Conservation (phyloP, 2,329 filamentous ascomycete species). For the Fusarium penzigii region DNA sequence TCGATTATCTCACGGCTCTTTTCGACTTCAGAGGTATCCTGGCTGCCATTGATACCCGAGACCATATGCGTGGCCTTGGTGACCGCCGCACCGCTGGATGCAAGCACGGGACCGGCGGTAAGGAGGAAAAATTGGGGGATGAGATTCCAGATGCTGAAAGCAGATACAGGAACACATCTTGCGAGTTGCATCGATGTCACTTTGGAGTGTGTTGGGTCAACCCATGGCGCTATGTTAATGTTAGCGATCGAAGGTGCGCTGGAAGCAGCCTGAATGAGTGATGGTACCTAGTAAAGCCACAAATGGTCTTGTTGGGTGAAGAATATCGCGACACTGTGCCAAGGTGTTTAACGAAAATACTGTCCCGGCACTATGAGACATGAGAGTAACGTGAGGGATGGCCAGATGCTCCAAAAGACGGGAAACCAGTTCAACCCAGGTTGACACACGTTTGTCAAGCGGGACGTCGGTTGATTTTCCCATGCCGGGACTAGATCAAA, state of each 20-base stretch:
- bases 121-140: conserved; percentile 12
- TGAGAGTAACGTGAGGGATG: conserved; percentile 33
- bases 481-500: conserved; percentile 28
- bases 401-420: conserved; percentile 35
- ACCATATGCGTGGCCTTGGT: conserved; percentile 7
- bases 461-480: conserved; percentile 23
- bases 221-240: conserved; percentile 9
- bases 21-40: conserved; percentile 3
- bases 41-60: neutral
- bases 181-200: conserved; percentile 3
- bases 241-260: neutral
- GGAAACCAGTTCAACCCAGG: conserved; percentile 33
- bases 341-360: conserved; percentile 34
- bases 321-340: conserved; percentile 26
- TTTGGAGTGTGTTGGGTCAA: conserved; percentile 5
- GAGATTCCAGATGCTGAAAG: conserved; percentile 13
- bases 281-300: conserved; percentile 20
- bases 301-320: conserved; percentile 25
- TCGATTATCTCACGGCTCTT: conserved; percentile 6
- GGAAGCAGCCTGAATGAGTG: neutral
- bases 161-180: conserved; percentile 7
- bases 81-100: conserved; percentile 9
- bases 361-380: conserved; percentile 35
- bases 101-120: conserved; percentile 8
- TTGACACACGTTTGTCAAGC: conserved; percentile 16